phyloP scores from a whole-genome alignment of 495 filamentous ascomycete genomes.

The Penicillium egyptiacum region DNA sequence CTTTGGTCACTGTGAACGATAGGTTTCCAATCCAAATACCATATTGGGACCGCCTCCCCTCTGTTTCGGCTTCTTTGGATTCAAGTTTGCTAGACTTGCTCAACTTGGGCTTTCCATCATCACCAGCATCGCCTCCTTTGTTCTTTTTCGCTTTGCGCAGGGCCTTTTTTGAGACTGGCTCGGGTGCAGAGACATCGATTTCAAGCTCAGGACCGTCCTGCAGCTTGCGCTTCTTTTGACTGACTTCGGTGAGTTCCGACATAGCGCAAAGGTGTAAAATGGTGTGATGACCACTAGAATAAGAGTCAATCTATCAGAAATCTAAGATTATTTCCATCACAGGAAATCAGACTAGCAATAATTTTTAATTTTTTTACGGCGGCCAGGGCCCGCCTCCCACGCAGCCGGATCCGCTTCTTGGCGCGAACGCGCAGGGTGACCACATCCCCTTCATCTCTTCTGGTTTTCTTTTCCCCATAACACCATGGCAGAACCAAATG shows the following conservation, averaged over 20 bases:
- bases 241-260: constrained; percentile 33
- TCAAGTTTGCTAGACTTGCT: constrained; percentile 17
- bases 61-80: constrained; percentile 29
- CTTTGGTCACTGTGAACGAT: constrained; percentile 70
- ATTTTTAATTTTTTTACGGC: constrained; percentile 35
- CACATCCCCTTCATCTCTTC: constrained; percentile 18
- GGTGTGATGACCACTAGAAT: constrained; percentile 9
- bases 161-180: constrained; percentile 92
- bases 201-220: constrained; percentile 67
- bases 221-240: constrained; percentile 70
- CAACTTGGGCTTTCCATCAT: constrained; percentile 37
- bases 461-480: constrained; percentile 2
- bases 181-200: constrained; percentile 81
- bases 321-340: constrained; percentile 5
- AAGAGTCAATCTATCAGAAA: neutral
- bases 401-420: constrained; percentile 26
- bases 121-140: constrained; percentile 31
- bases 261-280: constrained; percentile 24
- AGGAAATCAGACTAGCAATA: constrained; percentile 11
- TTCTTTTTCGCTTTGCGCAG: constrained; percentile 78
- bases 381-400: constrained; percentile 33
- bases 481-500: constrained; percentile 37
- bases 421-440: constrained; percentile 21
- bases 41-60: constrained; percentile 67
- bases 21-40: constrained; percentile 97